Percentiles rank a stretch among this genome's conserved stretches.
These are phyloP conservation scores for Dioszegia crocea DNA, from an alignment of 768 basidiomycete genomes.

Conservation along the genomic window DNA sequence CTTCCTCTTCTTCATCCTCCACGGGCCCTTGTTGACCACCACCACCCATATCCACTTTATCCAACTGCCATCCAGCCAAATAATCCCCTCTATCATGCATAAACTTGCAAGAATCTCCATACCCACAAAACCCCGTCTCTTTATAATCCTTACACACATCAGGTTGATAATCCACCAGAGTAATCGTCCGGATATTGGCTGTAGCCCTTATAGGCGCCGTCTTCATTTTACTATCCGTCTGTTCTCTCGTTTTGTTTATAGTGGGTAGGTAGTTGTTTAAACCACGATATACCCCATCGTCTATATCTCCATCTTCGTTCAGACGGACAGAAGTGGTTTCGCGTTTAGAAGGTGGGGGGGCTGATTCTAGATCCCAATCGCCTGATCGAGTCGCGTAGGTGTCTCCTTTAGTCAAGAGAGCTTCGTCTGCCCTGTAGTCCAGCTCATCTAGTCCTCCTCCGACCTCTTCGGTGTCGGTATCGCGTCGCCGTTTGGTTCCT, in stretches of 20 bases:
- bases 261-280: slow-evolving; percentile 75
- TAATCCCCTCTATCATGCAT: slow-evolving; percentile 89
- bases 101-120: slow-evolving; percentile 98
- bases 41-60: slow-evolving; percentile 74
- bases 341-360: slow-evolving; percentile 61
- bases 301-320: slow-evolving; percentile 58
- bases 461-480: slow-evolving; percentile 56
- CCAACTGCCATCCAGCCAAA: slow-evolving; percentile 97
- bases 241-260: slow-evolving; percentile 69
- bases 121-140: slow-evolving; percentile 98
- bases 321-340: slow-evolving; percentile 68
- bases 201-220: slow-evolving; percentile 70
- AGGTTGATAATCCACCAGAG: slow-evolving; percentile 94
- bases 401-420: slow-evolving; percentile 57
- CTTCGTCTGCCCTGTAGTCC: slow-evolving; percentile 56
- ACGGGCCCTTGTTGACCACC: slow-evolving; percentile 52
- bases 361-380: slow-evolving; percentile 67
- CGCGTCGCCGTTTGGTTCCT: slow-evolving; percentile 64
- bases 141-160: slow-evolving; percentile 99
- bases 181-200: slow-evolving; percentile 83
- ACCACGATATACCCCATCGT: slow-evolving; percentile 84
- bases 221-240: slow-evolving; percentile 79
- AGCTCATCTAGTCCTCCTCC: slow-evolving; percentile 51
- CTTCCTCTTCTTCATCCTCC: slow-evolving; percentile 66
- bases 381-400: slow-evolving; percentile 67